Percentiles rank a stretch among this genome's conserved stretches.
These are phyloP conservation scores for Lentinula edodes DNA, from an alignment of 768 basidiomycete species.

Conservation along the genomic window DNA sequence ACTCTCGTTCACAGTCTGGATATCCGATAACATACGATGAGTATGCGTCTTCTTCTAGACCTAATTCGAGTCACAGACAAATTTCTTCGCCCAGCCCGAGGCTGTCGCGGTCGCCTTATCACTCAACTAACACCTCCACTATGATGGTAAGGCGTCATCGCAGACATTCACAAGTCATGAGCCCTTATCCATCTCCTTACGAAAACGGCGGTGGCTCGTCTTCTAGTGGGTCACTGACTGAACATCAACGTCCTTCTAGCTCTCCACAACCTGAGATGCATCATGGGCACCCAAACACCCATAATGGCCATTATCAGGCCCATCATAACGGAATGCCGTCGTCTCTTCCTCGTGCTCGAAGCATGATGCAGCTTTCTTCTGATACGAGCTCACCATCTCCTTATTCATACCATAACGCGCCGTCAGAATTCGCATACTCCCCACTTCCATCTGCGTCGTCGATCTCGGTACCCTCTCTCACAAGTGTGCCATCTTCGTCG, in stretches of 20 bases:
- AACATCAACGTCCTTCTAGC: constrained; percentile 62
- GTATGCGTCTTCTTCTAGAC: constrained; percentile 61
- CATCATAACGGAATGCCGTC: constrained; percentile 18
- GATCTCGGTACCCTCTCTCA: constrained; percentile 3
- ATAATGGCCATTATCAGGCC: constrained; percentile 31
- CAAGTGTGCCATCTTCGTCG: constrained; percentile 6
- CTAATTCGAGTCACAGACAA: constrained; percentile 68
- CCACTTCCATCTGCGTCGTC: constrained; percentile 36
- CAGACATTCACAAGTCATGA: constrained; percentile 83
- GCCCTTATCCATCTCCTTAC: constrained; percentile 82
- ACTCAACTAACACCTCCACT: constrained; percentile 29
- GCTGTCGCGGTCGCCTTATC: constrained; percentile 52
- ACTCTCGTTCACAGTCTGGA: constrained; percentile 74
- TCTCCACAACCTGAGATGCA: constrained; percentile 58
- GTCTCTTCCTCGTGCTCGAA: constrained; percentile 66
- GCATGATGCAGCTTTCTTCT: constrained; percentile 77
- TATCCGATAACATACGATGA: constrained; percentile 83
- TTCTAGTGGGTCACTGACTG: constrained; percentile 21
- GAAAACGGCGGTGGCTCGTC: constrained; percentile 33
- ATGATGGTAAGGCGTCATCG: constrained; percentile 68
- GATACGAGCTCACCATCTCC: constrained; percentile 40
- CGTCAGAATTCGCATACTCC: constrained; percentile 79
- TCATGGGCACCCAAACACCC: constrained; percentile 14
- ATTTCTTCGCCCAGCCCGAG: constrained; percentile 58
- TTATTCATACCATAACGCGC: constrained; percentile 58